Evolutionary conservation across 2,329 filamentous ascomycete genomes (phyloP), one percentile per base, ranked within the genome.

Genomic region (Teratosphaeria zuluensis): DNA sequence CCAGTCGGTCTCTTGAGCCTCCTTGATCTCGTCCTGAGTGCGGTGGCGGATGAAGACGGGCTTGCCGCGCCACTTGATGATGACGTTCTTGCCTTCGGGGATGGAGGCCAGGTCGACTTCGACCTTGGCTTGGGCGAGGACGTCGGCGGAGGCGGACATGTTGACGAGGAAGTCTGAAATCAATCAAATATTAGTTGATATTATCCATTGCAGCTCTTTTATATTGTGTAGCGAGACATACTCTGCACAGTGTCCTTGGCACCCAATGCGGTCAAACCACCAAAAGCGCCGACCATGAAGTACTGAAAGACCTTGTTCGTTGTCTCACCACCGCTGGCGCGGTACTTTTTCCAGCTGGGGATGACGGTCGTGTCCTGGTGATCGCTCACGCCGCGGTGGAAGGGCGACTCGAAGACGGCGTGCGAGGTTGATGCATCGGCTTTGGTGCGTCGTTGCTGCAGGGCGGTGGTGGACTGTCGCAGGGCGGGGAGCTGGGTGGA

Each of bases 21-120:
- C 89, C 72, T 91, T 85, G 80, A 99, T 97, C 81, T 99, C 94
- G 72, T 83, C 81, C 71, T 85, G 79, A 70, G 94, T 99, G 74
- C 94, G 90, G 87, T 99, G 94, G 77, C 94, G 92, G 85, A 99
- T 91, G 83, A 99, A 99, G 76, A 99, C 91, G 77, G 94, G 94
- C 89, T 99, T 99, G 77, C 94, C 94, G 83, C 94, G 89, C 94
- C 94, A 99, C 83, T 99, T 99, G 84, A 99, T 95, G 77, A 99
- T 95, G 76, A 99, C 94, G 81, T 99, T 99, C 89, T 97, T 99
- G 84, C 94, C 94, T 83, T 97, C 92, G 64, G 94, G 94, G 71
- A 99, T 97, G 65, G 90, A 77, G 71, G 81, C 82, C 67, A 99
- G 88, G 77, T 96, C 90, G 69, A 99, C 88, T 82, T 99, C 94